phyloP scores from a whole-genome alignment of 352 stramenopile genomes.

The Globisporangium emineosum region DNA sequence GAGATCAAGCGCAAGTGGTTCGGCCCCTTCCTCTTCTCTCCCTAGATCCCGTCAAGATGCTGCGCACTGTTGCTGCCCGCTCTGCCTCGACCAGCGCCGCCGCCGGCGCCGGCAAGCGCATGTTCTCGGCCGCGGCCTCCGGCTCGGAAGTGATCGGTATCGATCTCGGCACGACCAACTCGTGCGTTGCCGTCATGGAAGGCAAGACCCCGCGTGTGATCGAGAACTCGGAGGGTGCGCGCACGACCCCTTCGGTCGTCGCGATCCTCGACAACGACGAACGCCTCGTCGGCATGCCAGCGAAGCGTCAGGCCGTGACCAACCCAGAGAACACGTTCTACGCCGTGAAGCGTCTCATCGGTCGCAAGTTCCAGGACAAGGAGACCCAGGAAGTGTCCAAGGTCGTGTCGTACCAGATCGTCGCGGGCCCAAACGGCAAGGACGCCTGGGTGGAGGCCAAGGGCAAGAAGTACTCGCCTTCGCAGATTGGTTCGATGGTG shows the following conservation, averaged over 20 bases:
- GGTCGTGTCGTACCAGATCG: conserved; percentile 97
- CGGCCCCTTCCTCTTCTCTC: conserved; percentile 2
- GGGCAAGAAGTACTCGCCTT: conserved; percentile 64
- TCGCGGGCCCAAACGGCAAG: conserved; percentile 90
- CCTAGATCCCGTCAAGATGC: conserved; percentile 14
- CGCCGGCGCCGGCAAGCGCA: conserved; percentile 31
- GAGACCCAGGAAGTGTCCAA: conserved; percentile 94
- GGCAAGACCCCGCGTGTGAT: conserved; percentile 97
- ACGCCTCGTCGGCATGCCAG: conserved; percentile 93
- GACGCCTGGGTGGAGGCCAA: conserved; percentile 92
- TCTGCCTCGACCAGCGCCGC: conserved; percentile 18
- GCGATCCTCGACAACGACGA: conserved; percentile 91
- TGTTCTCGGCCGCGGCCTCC: conserved; percentile 43
- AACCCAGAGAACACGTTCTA: conserved; percentile 99
- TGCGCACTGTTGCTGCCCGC: conserved; percentile 27
- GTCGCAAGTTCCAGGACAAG: conserved; percentile 90
- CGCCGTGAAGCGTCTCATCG: conserved; percentile 97
- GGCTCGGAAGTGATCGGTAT: conserved; percentile 91
- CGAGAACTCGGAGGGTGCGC: conserved; percentile 94
- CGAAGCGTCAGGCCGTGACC: conserved; percentile 96
- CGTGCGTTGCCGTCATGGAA: conserved; percentile 96
- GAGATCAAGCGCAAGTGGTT: conserved; percentile 10
- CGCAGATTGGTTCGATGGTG: conserved; percentile 81
- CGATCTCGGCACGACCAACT: conserved; percentile 98
- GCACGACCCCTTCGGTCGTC: conserved; percentile 95